Conservation (phyloP, 148 eudicot species). For the Vaccinium vitisidaea region DNA sequence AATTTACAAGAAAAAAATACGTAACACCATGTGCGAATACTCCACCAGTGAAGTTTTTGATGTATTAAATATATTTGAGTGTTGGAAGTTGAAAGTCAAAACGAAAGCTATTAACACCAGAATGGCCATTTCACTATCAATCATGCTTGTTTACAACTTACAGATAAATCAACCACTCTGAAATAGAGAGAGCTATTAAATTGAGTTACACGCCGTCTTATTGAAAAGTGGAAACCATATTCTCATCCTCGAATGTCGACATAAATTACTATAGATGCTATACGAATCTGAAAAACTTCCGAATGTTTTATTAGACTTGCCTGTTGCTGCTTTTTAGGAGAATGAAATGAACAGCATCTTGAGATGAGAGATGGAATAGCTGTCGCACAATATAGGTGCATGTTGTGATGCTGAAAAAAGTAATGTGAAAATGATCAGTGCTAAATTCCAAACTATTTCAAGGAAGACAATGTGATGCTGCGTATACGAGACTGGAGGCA, state of each 20-base stretch:
- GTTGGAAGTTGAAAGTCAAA: neutral
- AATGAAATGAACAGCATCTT: conserved; percentile 53
- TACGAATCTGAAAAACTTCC: neutral
- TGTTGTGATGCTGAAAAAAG: conserved; percentile 52
- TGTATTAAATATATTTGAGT: neutral
- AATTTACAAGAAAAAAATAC: neutral
- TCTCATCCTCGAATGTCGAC: neutral
- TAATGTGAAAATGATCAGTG: neutral
- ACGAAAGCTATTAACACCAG: neutral
- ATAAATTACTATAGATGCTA: neutral
- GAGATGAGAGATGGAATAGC: conserved; percentile 49
- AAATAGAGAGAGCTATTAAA: neutral
- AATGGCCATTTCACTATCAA: neutral
- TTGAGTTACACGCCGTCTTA: neutral
- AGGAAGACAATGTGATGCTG: neutral
- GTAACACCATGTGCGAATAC: neutral
- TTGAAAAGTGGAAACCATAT: neutral
- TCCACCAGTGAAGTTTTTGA: neutral
- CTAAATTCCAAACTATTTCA: neutral
- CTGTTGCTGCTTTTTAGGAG: conserved; percentile 59
- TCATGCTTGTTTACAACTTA: neutral
- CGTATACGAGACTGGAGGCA: neutral
- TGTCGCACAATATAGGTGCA: conserved; percentile 63
- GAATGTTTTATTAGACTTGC: conserved; percentile 37
- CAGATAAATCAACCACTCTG: neutral